These are phyloP conservation scores for Pseudonitzschia delicatissima DNA, from an alignment of 108 stramenopile genomes.

Conservation along the genomic window DNA sequence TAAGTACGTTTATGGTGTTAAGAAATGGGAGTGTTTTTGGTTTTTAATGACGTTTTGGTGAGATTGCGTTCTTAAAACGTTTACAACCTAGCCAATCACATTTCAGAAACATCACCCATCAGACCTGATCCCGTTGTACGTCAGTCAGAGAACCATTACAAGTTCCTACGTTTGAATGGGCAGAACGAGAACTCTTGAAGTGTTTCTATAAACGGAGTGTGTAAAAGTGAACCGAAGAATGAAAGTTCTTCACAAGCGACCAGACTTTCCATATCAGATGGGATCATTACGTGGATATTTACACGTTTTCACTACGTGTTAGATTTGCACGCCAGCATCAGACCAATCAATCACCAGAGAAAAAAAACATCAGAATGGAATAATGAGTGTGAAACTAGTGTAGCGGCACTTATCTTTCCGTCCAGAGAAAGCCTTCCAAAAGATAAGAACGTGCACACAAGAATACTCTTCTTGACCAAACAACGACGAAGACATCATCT, in stretches of 20 bases:
- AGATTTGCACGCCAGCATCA: too few relatives aligned
- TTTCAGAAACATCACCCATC: too few relatives aligned
- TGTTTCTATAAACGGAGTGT: background rate
- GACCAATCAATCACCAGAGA: background rate
- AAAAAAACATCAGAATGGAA: conserved; percentile 1
- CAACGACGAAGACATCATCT: background rate
- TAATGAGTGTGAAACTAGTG: background rate
- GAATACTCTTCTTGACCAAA: background rate
- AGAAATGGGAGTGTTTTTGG: too few relatives aligned
- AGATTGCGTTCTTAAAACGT: too few relatives aligned
- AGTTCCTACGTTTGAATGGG: too few relatives aligned
- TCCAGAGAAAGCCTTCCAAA: background rate
- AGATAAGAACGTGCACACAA: background rate
- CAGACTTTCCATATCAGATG: background rate
- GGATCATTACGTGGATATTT: background rate
- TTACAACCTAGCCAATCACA: too few relatives aligned
- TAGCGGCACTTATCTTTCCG: background rate
- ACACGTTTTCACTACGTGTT: conserved; percentile 4
- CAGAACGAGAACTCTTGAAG: conserved; percentile 1
- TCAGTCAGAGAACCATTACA: too few relatives aligned
- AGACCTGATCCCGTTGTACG: too few relatives aligned
- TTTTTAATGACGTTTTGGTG: too few relatives aligned
- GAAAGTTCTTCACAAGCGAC: background rate
- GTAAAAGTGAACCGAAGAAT: background rate
- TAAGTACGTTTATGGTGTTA: too few relatives aligned